Percentiles rank a stretch among this genome's conserved stretches.
phyloP scores from a whole-genome alignment of 1,284 basidiomycete species.

The Inonotus hispidus region DNA sequence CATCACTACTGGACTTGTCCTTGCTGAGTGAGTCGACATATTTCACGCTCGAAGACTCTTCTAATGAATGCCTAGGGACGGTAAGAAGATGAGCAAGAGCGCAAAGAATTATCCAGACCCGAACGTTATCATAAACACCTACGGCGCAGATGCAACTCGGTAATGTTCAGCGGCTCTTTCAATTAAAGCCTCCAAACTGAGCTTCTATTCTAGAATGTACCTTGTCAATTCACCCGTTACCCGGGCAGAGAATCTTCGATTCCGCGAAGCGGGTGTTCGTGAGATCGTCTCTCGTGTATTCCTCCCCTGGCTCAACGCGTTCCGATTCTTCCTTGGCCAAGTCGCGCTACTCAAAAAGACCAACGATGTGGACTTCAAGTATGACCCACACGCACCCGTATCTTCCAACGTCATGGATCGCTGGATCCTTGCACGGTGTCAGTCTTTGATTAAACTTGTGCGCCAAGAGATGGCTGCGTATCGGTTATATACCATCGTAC shows the following conservation, averaged over 20 bases:
- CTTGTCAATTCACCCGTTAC: conserved; percentile 99
- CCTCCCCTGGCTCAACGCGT: conserved; percentile 98
- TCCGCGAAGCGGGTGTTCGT: conserved; percentile 97
- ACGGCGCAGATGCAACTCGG: conserved; percentile 96
- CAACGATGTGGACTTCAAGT: conserved; percentile 75
- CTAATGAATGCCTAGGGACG: conserved; percentile 54
- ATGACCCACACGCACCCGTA: conserved; percentile 81
- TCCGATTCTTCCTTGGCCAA: conserved; percentile 99
- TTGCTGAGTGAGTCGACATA: conserved; percentile 68
- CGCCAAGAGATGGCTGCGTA: conserved; percentile 96
- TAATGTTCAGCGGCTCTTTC: conserved; percentile 28
- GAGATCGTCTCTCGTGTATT: conserved; percentile 95
- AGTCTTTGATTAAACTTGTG: conserved; percentile 91
- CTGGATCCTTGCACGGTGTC: conserved; percentile 97
- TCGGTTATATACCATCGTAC: conserved; percentile 96
- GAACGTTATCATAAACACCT: conserved; percentile 83
- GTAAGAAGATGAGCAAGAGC: conserved; percentile 99
- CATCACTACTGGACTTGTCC: conserved; percentile 93
- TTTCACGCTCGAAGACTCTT: background rate
- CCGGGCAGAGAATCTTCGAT: conserved; percentile 94
- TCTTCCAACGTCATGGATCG: conserved; percentile 97
- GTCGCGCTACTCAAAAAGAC: conserved; percentile 85
- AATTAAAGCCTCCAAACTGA: background rate
- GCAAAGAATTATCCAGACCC: conserved; percentile 99
- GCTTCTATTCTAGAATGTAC: conserved; percentile 66